These are phyloP conservation scores for Benincasa hispida DNA, from an alignment of 306 rosid genomes.

Conservation along the genomic window DNA sequence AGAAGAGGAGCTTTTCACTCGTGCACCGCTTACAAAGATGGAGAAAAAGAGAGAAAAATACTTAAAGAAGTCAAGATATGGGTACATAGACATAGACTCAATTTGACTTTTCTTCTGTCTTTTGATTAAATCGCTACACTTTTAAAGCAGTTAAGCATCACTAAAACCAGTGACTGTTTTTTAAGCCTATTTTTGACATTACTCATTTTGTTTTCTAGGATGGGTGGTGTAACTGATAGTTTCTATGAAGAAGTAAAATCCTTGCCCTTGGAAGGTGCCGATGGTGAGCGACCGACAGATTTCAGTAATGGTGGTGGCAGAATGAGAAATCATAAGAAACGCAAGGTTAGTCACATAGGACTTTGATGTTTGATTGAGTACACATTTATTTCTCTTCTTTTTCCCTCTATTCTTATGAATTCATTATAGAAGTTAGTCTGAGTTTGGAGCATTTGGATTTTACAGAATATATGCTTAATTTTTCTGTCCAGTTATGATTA, in stretches of 20 bases:
- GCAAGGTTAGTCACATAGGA: constrained; percentile 35
- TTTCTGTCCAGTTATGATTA: neutral
- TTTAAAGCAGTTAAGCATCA: neutral
- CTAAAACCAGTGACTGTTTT: neutral
- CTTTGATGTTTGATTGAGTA: neutral
- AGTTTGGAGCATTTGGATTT: neutral
- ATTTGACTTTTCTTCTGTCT: neutral
- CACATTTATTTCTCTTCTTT: neutral
- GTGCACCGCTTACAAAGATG: constrained; percentile 57
- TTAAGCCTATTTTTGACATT: neutral
- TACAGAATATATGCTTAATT: neutral
- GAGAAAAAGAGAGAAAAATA: constrained; percentile 69
- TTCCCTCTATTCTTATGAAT: neutral
- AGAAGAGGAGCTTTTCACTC: constrained; percentile 74
- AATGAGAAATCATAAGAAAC: constrained; percentile 40
- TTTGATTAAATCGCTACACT: neutral
- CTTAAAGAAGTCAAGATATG: constrained; percentile 66
- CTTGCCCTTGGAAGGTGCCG: constrained; percentile 47
- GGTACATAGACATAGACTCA: constrained; percentile 26
- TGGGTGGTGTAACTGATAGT: constrained; percentile 68
- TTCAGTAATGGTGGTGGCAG: constrained; percentile 26
- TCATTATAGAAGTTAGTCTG: neutral
- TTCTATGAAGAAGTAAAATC: constrained; percentile 68
- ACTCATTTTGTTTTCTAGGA: constrained; percentile 29
- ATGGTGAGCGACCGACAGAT: constrained; percentile 24